These are phyloP conservation scores for Stemphylium vesicarium DNA, from an alignment of 2,329 filamentous ascomycete species.

Conservation along the genomic window DNA sequence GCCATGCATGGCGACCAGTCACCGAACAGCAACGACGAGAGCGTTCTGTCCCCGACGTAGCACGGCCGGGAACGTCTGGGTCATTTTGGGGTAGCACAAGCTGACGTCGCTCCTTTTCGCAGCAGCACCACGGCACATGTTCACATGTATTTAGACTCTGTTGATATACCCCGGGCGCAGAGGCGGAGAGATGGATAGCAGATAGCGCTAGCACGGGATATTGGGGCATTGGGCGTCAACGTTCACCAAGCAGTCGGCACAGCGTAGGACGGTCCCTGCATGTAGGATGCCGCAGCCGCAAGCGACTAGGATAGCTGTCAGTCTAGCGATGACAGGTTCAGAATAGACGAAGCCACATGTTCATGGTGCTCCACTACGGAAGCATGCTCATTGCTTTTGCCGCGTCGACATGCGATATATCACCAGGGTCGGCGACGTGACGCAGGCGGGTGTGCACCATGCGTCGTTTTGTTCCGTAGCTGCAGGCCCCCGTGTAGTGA, in stretches of 20 bases:
- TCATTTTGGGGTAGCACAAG: neutral
- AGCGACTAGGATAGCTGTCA: slow-evolving; percentile 8
- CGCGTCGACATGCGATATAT: neutral
- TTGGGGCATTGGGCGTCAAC: neutral
- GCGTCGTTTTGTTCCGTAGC: neutral
- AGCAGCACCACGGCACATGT: neutral
- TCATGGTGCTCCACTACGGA: slow-evolving; percentile 1
- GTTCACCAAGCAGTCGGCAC: neutral
- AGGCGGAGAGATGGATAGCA: too few relatives aligned
- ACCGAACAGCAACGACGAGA: neutral
- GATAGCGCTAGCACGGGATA: too few relatives aligned
- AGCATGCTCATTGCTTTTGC: slow-evolving; percentile 1
- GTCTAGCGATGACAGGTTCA: slow-evolving; percentile 6
- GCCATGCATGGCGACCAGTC: neutral
- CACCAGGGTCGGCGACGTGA: neutral
- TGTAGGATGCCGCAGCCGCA: slow-evolving; percentile 12
- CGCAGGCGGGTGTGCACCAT: neutral
- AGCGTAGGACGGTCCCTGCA: slow-evolving; percentile 14
- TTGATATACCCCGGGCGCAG: too few relatives aligned
- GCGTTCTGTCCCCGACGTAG: neutral
- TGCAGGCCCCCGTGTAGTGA: neutral
- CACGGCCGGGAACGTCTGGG: neutral
- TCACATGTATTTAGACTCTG: too few relatives aligned
- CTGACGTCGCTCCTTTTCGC: neutral
- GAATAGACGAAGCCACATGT: slow-evolving; percentile 12